These are phyloP conservation scores for Coemansia sp. DNA, from an alignment of 192 early-diverging fungal species.

Conservation along the genomic window DNA sequence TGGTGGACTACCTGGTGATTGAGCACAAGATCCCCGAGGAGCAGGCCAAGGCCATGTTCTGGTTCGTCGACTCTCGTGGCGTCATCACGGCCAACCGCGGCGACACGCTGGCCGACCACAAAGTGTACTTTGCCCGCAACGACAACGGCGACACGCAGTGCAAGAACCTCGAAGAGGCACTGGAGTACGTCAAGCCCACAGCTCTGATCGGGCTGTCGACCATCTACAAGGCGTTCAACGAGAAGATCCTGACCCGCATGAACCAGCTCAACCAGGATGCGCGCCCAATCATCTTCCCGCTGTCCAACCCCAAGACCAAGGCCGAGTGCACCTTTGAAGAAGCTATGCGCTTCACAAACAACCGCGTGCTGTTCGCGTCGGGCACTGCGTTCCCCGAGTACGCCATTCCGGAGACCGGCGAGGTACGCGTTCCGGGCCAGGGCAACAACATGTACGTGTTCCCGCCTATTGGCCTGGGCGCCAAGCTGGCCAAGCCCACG, in stretches of 20 bases:
- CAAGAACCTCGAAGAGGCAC: slow-evolving; percentile 68
- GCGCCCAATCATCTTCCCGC: slow-evolving; percentile 85
- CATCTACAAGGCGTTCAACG: slow-evolving; percentile 72
- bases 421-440: slow-evolving; percentile 68
- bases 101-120: slow-evolving; percentile 79
- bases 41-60: slow-evolving; percentile 56
- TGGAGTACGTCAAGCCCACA: slow-evolving; percentile 88
- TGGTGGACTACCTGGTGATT: slow-evolving; percentile 76
- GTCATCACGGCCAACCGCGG: slow-evolving; percentile 86
- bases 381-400: slow-evolving; percentile 87
- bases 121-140: slow-evolving; percentile 81
- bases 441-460: slow-evolving; percentile 97
- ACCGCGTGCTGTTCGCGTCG: slow-evolving; percentile 87
- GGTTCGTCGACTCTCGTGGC: slow-evolving; percentile 91
- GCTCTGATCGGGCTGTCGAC: slow-evolving; percentile 86
- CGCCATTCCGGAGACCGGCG: slow-evolving; percentile 56
- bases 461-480: slow-evolving; percentile 91
- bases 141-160: slow-evolving; percentile 82
- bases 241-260: slow-evolving; percentile 74
- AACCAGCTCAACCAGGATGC: slow-evolving; percentile 59
- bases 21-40: slow-evolving; percentile 65
- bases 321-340: slow-evolving; percentile 94
- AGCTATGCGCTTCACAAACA: slow-evolving; percentile 78
- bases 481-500: slow-evolving; percentile 71
- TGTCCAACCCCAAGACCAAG: slow-evolving; percentile 83